phyloP scores from a whole-genome alignment of 164 flowering plant genomes.

The Vitis amurensis region DNA sequence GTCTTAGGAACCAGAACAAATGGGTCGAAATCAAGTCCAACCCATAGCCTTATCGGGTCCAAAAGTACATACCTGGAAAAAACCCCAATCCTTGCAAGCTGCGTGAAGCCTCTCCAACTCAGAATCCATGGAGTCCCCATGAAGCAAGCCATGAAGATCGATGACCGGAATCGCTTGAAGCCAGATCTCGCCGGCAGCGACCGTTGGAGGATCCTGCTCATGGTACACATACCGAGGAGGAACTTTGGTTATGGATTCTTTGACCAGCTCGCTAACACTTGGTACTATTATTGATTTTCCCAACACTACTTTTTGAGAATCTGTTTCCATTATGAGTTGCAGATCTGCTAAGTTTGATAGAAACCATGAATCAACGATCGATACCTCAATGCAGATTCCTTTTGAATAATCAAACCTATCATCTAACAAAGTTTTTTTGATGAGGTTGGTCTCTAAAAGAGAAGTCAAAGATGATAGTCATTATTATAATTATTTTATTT shows the following conservation, averaged over 20 bases:
- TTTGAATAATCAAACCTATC: too few relatives aligned
- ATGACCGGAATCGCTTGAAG: conserved; percentile 28
- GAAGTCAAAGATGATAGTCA: too few relatives aligned
- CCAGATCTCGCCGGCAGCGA: not conserved
- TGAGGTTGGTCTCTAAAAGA: too few relatives aligned
- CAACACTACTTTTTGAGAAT: not conserved
- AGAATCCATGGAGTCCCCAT: conserved; percentile 10
- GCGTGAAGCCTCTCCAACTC: conserved; percentile 40
- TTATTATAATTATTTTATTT: too few relatives aligned
- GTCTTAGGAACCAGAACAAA: too few relatives aligned
- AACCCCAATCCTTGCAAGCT: conserved; percentile 47
- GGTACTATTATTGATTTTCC: conserved; percentile 50
- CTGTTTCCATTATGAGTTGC: too few relatives aligned
- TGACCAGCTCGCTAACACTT: conserved; percentile 48
- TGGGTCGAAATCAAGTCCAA: too few relatives aligned
- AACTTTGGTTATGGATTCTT: conserved; percentile 20
- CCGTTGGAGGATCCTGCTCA: conserved; percentile 17
- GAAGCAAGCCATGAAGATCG: conserved; percentile 28
- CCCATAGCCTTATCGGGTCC: too few relatives aligned
- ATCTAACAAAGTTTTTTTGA: too few relatives aligned
- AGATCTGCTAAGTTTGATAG: too few relatives aligned
- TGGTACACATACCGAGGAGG: conserved; percentile 38
- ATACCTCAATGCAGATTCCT: too few relatives aligned
- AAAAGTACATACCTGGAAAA: conserved; percentile 33
- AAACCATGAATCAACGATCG: too few relatives aligned